phyloP scores from a whole-genome alignment of 2,329 filamentous ascomycete species.

The Zopfia rhizophila region DNA sequence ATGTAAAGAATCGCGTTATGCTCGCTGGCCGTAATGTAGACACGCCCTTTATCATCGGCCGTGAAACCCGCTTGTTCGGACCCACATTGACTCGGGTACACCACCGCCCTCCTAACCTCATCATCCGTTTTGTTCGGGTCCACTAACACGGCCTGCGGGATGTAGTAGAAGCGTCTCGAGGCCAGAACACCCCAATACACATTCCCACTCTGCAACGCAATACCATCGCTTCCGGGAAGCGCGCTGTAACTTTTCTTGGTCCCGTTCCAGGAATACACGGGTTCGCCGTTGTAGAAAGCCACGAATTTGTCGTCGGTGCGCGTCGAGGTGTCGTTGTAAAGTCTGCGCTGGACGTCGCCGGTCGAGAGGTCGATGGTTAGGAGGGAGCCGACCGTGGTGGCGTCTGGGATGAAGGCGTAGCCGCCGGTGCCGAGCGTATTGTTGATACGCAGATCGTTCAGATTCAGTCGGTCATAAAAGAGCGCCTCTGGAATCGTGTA shows the following conservation, averaged over 20 bases:
- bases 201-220: constrained; percentile 54
- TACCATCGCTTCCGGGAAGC: constrained; percentile 49
- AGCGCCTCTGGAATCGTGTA: constrained; percentile 51
- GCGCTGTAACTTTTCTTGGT: constrained; percentile 42
- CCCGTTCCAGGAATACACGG: constrained; percentile 50
- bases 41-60: constrained; percentile 53
- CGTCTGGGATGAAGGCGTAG: constrained; percentile 57
- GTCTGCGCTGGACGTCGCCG: constrained; percentile 46
- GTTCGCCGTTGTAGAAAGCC: constrained; percentile 49
- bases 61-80: constrained; percentile 57
- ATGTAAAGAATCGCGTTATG: constrained; percentile 59
- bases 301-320: constrained; percentile 54
- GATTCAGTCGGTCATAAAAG: constrained; percentile 49
- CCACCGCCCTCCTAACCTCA: constrained; percentile 49
- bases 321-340: constrained; percentile 50
- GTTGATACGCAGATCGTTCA: constrained; percentile 58
- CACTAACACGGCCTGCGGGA: constrained; percentile 48
- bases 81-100: constrained; percentile 52
- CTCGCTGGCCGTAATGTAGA: constrained; percentile 56
- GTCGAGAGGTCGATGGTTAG: constrained; percentile 53
- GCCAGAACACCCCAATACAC: constrained; percentile 57
- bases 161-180: constrained; percentile 54
- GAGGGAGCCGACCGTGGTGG: constrained; percentile 49
- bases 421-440: constrained; percentile 53
- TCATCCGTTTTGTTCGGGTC: constrained; percentile 46